Base-by-base conservation (phyloP, 1,284 basidiomycete genomes). In the Uromyces viciae-fabae region DNA sequence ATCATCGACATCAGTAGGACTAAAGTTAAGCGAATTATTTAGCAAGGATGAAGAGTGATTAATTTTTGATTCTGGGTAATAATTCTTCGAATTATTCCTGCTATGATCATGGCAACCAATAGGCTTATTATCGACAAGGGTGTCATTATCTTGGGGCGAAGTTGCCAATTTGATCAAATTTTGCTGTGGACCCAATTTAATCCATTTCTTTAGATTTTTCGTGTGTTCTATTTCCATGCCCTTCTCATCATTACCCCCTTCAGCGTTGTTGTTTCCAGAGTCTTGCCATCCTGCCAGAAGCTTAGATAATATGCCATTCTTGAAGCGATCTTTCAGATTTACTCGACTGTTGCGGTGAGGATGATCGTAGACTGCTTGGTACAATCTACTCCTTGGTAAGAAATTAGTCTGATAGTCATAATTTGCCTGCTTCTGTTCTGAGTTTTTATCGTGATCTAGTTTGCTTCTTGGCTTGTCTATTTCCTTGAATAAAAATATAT, bases 401-500 rank as follows among this genome's bases (percentile, higher is more conserved):
- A 31, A 31, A 40, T 19, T 36, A 1, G 49, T 49, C 25, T 71
- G 43, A 36, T 5, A 36, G 17, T 28, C 52, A 5, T 25, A 17
- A 22, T 3, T 3, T 25, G 11, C 31, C 43, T 2, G 33, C 9
- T 1, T 7, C 2, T 62, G 31, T 25, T 60, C 8, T 17, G 60
- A 7, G 3, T 14, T 71, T 25, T 19, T 19, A 40, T 69, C 66
- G 19, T 1, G n/a, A n/a, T n/a, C n/a, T n/a, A n/a, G n/a, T n/a
- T n/a, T n/a, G n/a, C n/a, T n/a, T n/a, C n/a, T n/a, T n/a, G n/a
- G n/a, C n/a, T n/a, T n/a, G n/a, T n/a, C n/a, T n/a, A n/a, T n/a
- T 25, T 71, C 88, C 66, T 87, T 88, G 84, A 91, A 93, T 3
- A 90, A 89, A n/a, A 90, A 89, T 82, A 93, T 91, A 84, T 93